Conservation (phyloP, 345 rosid genomes). For the Brassica cretica region DNA sequence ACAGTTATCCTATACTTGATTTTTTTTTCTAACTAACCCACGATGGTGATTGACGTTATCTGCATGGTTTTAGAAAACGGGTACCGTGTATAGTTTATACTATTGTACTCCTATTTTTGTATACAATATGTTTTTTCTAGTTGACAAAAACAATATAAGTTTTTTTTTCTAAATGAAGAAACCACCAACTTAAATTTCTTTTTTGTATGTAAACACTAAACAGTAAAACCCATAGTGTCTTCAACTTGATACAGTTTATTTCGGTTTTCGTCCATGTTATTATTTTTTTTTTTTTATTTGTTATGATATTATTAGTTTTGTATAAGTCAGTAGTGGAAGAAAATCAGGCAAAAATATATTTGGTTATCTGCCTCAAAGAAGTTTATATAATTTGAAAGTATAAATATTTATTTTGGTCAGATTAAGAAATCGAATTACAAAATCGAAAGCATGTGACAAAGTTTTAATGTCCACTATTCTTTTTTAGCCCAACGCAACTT, state of each 20-base stretch:
- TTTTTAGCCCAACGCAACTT: conserved; percentile 29
- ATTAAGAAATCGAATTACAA: background rate
- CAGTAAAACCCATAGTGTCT: too few species aligned
- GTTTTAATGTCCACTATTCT: conserved; percentile 23
- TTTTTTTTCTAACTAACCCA: background rate
- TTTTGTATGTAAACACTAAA: too few species aligned
- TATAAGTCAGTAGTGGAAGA: too few species aligned
- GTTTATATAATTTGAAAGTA: background rate
- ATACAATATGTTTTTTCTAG: too few species aligned
- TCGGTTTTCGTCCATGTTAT: too few species aligned
- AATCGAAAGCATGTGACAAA: conserved; percentile 33
- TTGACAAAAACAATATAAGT: too few species aligned
- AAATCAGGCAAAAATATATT: too few species aligned
- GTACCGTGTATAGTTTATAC: background rate
- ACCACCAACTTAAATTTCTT: too few species aligned
- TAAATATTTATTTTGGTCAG: background rate
- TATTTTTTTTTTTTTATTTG: too few species aligned
- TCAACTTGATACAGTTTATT: too few species aligned
- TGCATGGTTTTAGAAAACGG: background rate
- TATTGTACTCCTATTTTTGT: background rate
- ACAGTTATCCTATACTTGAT: background rate
- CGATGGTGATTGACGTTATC: conserved; percentile 4
- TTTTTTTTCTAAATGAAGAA: too few species aligned
- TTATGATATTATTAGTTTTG: too few species aligned
- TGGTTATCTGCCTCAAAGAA: background rate